Conservation (phyloP, 2,329 filamentous ascomycete species). For the Verticillium longisporum region DNA sequence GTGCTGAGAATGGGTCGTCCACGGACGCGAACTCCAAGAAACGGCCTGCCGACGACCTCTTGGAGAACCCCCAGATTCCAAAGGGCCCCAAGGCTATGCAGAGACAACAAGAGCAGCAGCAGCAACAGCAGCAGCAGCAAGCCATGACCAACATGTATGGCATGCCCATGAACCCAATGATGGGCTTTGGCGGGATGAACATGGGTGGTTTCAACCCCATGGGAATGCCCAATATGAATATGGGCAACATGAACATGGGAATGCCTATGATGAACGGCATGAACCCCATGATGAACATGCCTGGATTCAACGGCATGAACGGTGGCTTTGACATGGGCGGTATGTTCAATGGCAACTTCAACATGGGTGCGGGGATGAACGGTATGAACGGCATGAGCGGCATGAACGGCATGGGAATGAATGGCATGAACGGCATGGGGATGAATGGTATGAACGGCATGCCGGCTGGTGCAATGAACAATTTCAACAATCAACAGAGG, state of each 20-base stretch:
- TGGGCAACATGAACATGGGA: conserved; percentile 12
- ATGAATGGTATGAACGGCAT: conserved; percentile 26
- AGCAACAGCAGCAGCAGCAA: conserved; percentile 35
- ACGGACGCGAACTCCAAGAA: conserved; percentile 56
- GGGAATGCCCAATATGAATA: conserved; percentile 22
- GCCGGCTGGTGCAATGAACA: conserved; percentile 22
- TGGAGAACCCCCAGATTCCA: conserved; percentile 57
- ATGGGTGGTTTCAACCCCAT: conserved; percentile 22
- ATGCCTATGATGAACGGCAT: conserved; percentile 16
- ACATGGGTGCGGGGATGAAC: conserved; percentile 21
- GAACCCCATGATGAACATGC: conserved; percentile 22
- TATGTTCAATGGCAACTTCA: conserved; percentile 26
- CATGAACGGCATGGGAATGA: conserved; percentile 20
- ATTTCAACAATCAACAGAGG: conserved; percentile 10
- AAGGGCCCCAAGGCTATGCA: conserved; percentile 62
- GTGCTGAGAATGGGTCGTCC: conserved; percentile 15
- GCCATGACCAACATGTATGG: conserved; percentile 34
- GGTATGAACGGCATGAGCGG: conserved; percentile 26
- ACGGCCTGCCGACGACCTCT: conserved; percentile 68
- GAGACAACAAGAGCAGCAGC: conserved; percentile 43
- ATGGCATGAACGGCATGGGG: conserved; percentile 26
- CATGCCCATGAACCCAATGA: conserved; percentile 23
- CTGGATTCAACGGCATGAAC: conserved; percentile 20
- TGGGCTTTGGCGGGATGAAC: conserved; percentile 15
- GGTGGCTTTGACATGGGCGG: conserved; percentile 25